Conservation (phyloP, 2,329 filamentous ascomycete genomes). For the Alternaria triticina region DNA sequence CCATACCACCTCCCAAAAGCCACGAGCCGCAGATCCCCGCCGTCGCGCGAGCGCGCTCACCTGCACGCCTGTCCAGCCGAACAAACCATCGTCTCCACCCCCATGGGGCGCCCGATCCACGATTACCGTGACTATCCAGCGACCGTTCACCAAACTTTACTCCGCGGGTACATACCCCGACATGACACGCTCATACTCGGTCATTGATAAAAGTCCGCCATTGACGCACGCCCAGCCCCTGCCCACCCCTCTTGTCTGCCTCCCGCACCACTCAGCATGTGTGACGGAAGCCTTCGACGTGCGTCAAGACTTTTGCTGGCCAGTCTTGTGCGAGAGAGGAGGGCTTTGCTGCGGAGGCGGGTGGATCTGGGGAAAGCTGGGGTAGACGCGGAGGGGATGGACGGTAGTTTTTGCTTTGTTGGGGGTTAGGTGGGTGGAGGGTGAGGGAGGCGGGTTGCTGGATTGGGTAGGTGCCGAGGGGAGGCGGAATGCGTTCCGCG, state of each 20-base stretch:
- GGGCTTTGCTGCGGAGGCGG: background rate
- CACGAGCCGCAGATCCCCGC: background rate
- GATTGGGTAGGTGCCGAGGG: background rate
- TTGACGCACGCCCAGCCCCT: constrained; percentile 10
- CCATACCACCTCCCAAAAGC: background rate
- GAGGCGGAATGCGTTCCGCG: background rate
- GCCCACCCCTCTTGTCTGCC: background rate
- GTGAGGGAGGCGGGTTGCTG: background rate
- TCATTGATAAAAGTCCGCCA: constrained; percentile 1
- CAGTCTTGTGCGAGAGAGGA: background rate
- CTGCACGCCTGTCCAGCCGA: background rate
- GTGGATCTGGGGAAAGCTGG: background rate
- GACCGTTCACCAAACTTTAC: background rate
- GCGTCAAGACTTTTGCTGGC: background rate
- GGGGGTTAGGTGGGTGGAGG: background rate
- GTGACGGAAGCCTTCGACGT: constrained; percentile 5
- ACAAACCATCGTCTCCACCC: background rate
- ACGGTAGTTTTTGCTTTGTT: background rate
- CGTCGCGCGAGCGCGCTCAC: background rate
- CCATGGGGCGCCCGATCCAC: background rate
- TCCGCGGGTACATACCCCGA: background rate
- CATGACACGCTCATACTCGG: background rate
- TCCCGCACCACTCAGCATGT: background rate
- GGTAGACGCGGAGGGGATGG: background rate
- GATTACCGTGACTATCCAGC: background rate